Evolutionary conservation across 2,329 filamentous ascomycete genomes (phyloP).

Genomic region (Ophioceras dolichostomum): DNA sequence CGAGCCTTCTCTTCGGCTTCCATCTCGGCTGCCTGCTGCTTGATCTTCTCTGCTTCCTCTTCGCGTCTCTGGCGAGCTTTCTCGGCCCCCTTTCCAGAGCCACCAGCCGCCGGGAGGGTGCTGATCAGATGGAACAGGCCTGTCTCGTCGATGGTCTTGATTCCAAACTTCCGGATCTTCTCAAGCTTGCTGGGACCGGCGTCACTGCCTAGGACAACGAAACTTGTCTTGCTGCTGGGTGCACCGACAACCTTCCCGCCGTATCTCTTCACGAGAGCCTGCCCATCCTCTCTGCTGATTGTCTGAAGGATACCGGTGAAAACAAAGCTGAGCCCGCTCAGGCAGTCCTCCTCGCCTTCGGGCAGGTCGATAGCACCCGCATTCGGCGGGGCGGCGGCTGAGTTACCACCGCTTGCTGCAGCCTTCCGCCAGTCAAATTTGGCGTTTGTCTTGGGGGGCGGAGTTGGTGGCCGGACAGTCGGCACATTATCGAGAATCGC

Average conservation of each 20-base stretch:
- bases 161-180: constrained; percentile 66
- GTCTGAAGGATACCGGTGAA: constrained; percentile 82
- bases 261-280: constrained; percentile 80
- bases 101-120: constrained; percentile 71
- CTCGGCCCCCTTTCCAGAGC: constrained; percentile 76
- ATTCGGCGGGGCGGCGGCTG: constrained; percentile 51
- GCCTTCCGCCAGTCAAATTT: constrained; percentile 75
- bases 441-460: constrained; percentile 55
- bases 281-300: constrained; percentile 73
- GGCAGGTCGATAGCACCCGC: constrained; percentile 61
- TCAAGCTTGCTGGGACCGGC: constrained; percentile 87
- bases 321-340: constrained; percentile 82
- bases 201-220: constrained; percentile 81
- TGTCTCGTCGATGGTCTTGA: constrained; percentile 91
- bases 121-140: constrained; percentile 81
- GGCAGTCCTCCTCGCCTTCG: constrained; percentile 74
- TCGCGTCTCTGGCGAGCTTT: constrained; percentile 76
- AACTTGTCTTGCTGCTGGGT: constrained; percentile 88
- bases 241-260: constrained; percentile 79
- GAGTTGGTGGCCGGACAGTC: constrained; percentile 69
- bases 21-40: constrained; percentile 71
- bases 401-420: constrained; percentile 42
- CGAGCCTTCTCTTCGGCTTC: constrained; percentile 63
- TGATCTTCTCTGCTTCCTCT: constrained; percentile 72
- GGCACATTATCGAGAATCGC: constrained; percentile 83